Base-by-base conservation (phyloP, 441 rosid species). In the Pelargonium cotyledonis region DNA sequence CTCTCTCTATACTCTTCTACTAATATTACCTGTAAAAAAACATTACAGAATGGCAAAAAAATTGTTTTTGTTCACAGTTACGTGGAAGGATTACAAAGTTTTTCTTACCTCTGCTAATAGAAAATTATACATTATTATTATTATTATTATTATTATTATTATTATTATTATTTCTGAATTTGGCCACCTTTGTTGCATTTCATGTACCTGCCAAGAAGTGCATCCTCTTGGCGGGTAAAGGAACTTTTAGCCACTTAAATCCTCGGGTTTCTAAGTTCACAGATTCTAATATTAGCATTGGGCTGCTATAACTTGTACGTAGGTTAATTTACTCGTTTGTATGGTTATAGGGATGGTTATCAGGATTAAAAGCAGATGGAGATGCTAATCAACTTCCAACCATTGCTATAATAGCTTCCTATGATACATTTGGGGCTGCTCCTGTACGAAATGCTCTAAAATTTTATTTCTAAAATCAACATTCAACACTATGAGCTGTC, bases 341-440 rank as follows among this genome's bases (percentile, higher is more conserved):
- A 58, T 73, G 71, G 63, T 68, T 68, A 67, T 78, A 94, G 99
- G 99, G 99, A 74, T 95, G 99, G 99, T 85, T 91, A 84, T 90
- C 89, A 65, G 97, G 99, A 66, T 68, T 80, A 76, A 91, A 88
- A 84, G 79, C 86, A 35, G 99, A 94, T 76, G 99, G 96, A 75
- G 97, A 91, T 75, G 73, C 86, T 63, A 91, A 82, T 80, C 97
- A 88, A 74, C 95, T 94, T 66, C 97, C 96, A 72, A 91, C 96
- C 66, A 86, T 94, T 85, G 96, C 99, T 72, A 82, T 91, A 63
- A 94, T 94, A 55, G 97, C 96, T 74, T 88, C 96, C 68, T 94
- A 94, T 77, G 99, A 94, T 82, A 87, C 99, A 16, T 89, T 94
- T 74, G 99, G 97, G 72, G 89, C 94, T 79, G 94, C 94, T 81